These are phyloP conservation scores for Patellaria atrata DNA, from an alignment of 495 filamentous ascomycete genomes.

Conservation along the genomic window DNA sequence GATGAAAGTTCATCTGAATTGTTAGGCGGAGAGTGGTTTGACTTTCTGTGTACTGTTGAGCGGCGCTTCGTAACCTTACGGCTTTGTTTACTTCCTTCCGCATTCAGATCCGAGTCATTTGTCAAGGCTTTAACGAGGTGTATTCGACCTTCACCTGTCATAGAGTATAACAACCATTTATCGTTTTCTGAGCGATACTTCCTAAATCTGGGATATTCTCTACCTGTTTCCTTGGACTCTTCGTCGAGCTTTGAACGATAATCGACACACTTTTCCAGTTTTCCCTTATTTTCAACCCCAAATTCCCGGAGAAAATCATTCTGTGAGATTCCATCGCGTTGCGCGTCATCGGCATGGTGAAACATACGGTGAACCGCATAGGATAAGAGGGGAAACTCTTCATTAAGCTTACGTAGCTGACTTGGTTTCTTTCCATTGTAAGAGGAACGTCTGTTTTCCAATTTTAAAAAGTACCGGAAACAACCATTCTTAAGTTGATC, in stretches of 20 bases:
- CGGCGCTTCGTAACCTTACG: no score
- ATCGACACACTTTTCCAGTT: conserved; percentile 4
- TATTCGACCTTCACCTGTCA: not conserved
- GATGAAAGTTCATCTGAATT: no score
- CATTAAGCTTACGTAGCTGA: not conserved
- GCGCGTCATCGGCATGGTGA: conserved; percentile 12
- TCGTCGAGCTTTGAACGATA: not conserved
- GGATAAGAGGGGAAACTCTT: conserved; percentile 11
- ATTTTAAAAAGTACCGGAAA: conserved; percentile 4
- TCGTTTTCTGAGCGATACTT: no score
- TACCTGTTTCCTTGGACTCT: no score
- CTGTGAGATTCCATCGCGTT: conserved; percentile 4
- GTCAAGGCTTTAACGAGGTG: not conserved
- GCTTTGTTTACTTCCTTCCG: no score
- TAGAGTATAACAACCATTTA: not conserved
- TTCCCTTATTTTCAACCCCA: conserved; percentile 3
- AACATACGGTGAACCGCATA: conserved; percentile 13
- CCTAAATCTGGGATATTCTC: no score
- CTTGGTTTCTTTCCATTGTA: not conserved
- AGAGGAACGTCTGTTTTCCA: conserved; percentile 1
- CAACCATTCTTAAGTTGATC: conserved; percentile 14
- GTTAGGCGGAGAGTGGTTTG: no score
- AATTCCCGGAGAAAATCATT: conserved; percentile 5
- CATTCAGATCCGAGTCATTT: no score
- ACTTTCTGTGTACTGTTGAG: no score